Conservation (phyloP, 352 stramenopile species). For the Phytophthora palmivora region DNA sequence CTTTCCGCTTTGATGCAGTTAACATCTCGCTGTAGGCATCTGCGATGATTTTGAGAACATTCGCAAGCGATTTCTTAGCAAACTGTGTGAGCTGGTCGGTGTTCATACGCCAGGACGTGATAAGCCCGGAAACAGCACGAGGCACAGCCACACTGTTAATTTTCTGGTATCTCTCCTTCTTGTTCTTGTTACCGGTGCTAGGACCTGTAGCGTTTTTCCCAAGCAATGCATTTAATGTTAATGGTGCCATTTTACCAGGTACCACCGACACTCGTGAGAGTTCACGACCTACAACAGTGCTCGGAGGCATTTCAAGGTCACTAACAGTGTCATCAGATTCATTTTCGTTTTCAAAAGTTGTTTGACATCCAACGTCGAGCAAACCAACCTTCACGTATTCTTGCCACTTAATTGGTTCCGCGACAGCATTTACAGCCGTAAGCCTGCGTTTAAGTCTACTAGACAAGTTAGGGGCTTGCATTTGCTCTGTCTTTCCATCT, state of each 20-base stretch:
- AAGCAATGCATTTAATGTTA: constrained; percentile 68
- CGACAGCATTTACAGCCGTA: constrained; percentile 60
- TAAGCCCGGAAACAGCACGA: constrained; percentile 60
- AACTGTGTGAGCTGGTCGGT: constrained; percentile 82
- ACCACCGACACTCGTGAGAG: constrained; percentile 13
- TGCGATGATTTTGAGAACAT: constrained; percentile 71
- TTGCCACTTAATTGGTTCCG: constrained; percentile 74
- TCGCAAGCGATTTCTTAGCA: constrained; percentile 73
- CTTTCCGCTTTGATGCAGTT: constrained; percentile 60
- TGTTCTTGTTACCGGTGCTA: constrained; percentile 20
- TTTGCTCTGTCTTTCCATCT: constrained; percentile 1
- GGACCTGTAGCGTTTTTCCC: constrained; percentile 27
- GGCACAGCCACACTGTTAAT: constrained; percentile 75
- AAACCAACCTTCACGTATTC: constrained; percentile 57
- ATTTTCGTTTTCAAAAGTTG: constrained; percentile 34
- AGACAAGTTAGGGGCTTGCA: constrained; percentile 10
- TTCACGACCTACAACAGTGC: constrained; percentile 1
- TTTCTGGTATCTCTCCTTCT: constrained; percentile 80
- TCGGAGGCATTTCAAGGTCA: background rate
- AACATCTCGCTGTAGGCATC: constrained; percentile 83
- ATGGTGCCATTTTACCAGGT: constrained; percentile 31
- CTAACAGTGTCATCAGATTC: constrained; percentile 7
- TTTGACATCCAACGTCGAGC: constrained; percentile 63
- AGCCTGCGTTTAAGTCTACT: constrained; percentile 48
- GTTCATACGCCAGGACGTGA: constrained; percentile 88